Base-by-base conservation (phyloP, 176 grass and related monocot species). In the Musa acuminata region DNA sequence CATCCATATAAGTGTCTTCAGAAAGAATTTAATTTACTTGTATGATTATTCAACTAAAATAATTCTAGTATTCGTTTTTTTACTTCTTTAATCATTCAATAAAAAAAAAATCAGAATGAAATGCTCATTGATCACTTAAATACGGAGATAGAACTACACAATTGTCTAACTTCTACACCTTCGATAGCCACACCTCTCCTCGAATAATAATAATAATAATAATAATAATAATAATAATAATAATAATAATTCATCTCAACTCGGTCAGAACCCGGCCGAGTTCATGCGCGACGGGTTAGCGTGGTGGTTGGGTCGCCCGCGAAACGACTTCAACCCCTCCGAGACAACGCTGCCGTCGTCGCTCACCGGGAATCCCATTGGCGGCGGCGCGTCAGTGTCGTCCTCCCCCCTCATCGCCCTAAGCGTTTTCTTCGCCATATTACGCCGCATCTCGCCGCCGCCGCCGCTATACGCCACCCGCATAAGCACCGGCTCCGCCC, bases 261-360 rank as follows among this genome's bases (percentile, higher is more conserved):
- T 51, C 17, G 16, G 67, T 88, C 82, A 93, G 88, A 98, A 98
- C 65, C 91, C 86, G 80, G 85, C 49, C 1, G 90, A 85, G 79
- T 85, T 90, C 57, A 76, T 68, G 74, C 82, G 65, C 2, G 83
- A 74, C 17, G 72, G 81, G 6, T 8, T 66, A 3, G 62, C 73
- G 35, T 85, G 74, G 64, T 93, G 80, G 49, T 71, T 84, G 72
- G 76, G 57, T 78, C 84, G 84, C n/a, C 87, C 81, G 13, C 83
- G 90, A 79, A 91, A 89, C 7, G 87, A 89, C 72, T 90, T 84
- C 75, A 98, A 82, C 9, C 94, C 94, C 63, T 93, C 85, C 0
- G 94, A 98, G 11, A 98, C 90, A 25, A 91, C 82, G 62, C 87
- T 97, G 8, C 85, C 85, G 54, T 80, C 83, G 67, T 87, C 82